phyloP scores from a whole-genome alignment of 2,329 filamentous ascomycete genomes.

The Knoxdaviesia proteae region DNA sequence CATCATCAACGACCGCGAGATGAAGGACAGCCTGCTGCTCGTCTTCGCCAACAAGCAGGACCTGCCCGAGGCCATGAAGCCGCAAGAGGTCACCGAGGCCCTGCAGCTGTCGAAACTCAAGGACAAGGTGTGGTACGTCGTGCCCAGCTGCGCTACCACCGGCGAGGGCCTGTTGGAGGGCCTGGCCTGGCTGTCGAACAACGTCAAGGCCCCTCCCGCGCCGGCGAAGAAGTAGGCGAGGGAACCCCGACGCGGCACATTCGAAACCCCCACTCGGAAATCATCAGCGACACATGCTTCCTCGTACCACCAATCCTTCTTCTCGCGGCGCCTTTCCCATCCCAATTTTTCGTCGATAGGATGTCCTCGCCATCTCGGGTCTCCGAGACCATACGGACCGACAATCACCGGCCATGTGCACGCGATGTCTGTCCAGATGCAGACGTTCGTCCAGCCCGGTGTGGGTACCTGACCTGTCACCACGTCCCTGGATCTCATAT shows the following conservation, averaged over 20 bases:
- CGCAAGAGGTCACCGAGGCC: conserved; percentile 58
- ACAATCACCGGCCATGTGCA: too few relatives aligned
- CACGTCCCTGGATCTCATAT: too few relatives aligned
- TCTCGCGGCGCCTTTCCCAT: background rate
- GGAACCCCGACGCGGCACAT: too few relatives aligned
- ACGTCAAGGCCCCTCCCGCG: conserved; percentile 46
- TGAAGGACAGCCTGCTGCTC: conserved; percentile 82
- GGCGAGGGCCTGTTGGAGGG: conserved; percentile 68
- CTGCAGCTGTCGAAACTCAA: conserved; percentile 59
- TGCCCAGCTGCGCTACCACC: conserved; percentile 63
- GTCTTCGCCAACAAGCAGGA: conserved; percentile 99
- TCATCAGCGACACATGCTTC: too few relatives aligned
- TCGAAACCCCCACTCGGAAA: too few relatives aligned
- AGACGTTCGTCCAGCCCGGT: too few relatives aligned
- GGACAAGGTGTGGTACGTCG: conserved; percentile 71
- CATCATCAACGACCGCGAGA: conserved; percentile 94
- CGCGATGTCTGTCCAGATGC: too few relatives aligned
- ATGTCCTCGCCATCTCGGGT: too few relatives aligned
- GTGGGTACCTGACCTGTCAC: too few relatives aligned
- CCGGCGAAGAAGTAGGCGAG: conserved; percentile 30
- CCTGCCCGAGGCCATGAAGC: conserved; percentile 62
- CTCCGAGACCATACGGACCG: too few relatives aligned
- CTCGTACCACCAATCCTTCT: background rate
- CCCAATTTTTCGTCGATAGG: too few relatives aligned
- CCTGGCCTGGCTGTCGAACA: conserved; percentile 66